Conservation (phyloP, 352 stramenopile genomes). For the Phytophthora gonapodyides region DNA sequence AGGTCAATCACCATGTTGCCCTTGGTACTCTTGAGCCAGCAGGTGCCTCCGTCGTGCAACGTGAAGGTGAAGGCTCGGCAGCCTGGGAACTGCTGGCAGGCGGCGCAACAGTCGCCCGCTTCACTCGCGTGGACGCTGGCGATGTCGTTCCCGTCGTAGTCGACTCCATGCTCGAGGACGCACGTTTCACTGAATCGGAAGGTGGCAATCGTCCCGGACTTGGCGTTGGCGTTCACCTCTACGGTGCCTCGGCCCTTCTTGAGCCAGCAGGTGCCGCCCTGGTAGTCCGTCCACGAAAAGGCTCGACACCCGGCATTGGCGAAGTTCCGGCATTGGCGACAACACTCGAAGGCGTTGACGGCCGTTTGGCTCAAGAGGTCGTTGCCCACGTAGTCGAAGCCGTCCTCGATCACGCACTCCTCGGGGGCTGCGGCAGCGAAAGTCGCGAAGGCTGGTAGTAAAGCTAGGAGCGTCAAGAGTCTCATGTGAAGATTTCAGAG, state of each 20-base stretch:
- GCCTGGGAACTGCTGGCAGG: slow-evolving; percentile 24
- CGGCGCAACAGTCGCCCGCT: slow-evolving; percentile 25
- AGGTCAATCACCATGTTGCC: slow-evolving; percentile 27
- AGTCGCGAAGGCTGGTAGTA: neutral
- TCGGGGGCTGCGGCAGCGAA: neutral
- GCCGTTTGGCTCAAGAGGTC: slow-evolving; percentile 29
- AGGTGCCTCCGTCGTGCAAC: slow-evolving; percentile 25
- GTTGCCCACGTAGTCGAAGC: slow-evolving; percentile 46
- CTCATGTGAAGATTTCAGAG: slow-evolving; percentile 17
- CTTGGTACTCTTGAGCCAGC: slow-evolving; percentile 45
- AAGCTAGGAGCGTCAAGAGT: neutral
- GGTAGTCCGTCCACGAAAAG: slow-evolving; percentile 52
- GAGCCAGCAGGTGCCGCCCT: slow-evolving; percentile 61
- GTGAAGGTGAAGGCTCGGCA: slow-evolving; percentile 51
- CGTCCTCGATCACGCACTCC: slow-evolving; percentile 30
- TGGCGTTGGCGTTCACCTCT: slow-evolving; percentile 24
- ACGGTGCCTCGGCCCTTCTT: slow-evolving; percentile 47
- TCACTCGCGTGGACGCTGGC: slow-evolving; percentile 11
- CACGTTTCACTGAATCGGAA: slow-evolving; percentile 29
- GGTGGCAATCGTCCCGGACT: slow-evolving; percentile 25
- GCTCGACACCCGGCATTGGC: slow-evolving; percentile 36
- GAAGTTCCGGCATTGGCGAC: slow-evolving; percentile 25
- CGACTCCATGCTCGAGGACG: slow-evolving; percentile 30
- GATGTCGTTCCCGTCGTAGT: slow-evolving; percentile 35
- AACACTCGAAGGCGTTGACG: slow-evolving; percentile 26